Evolutionary conservation across 371 early-diverging fungal species (phyloP), one percentile per base, ranked within the genome.

Genomic region (Mucor mucedo): DNA sequence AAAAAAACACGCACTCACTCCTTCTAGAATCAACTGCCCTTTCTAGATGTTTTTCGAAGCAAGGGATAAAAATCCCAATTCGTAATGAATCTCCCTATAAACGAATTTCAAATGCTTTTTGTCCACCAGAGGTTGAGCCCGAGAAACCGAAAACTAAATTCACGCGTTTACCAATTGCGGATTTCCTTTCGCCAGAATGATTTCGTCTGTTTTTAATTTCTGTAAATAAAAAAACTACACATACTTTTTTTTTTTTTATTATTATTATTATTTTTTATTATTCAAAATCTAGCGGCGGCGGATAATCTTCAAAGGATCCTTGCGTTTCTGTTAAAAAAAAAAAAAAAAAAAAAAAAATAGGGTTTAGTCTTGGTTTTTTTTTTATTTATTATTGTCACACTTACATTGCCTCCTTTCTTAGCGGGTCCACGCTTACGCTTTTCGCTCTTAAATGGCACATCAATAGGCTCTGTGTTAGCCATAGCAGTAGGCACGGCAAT

Each of bases 51-150:
- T 89, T 90, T 68, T 84, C 88, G 27, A 77, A 76, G 49, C 87
- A 89, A 67, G 87, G 89, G 2, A 77, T 88, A 29, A 83, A 86
- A 60, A 88, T 87, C 45, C 84, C 88, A 13, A 86, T 90, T 52
- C 78, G 87, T 27, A 82, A 39, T 13, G 65, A 58, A 48, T 14
- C 47, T 5, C 47, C 27, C 5, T 48, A 16, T 11, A 60, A 60
- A 42, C 27, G 30, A 9, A 41, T 40, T 28, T 13, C 32, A 42
- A 13, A 41, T 29, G 28, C 50, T 30, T 10, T 21, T 47, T 47
- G 21, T 9, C n/a, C 16, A 7, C 47, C 16, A n/a, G 47, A 47
- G 21, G 21, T 21, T 21, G 47, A 47, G 21, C 3, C 13, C 5
- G 47, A 47, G 28, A 50, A 29, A 32, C 52, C 61, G 11, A 40